Percentiles rank a stretch among this genome's conserved stretches.
phyloP scores from a whole-genome alignment of 2,329 filamentous ascomycete species.

The Fusarium nanum region DNA sequence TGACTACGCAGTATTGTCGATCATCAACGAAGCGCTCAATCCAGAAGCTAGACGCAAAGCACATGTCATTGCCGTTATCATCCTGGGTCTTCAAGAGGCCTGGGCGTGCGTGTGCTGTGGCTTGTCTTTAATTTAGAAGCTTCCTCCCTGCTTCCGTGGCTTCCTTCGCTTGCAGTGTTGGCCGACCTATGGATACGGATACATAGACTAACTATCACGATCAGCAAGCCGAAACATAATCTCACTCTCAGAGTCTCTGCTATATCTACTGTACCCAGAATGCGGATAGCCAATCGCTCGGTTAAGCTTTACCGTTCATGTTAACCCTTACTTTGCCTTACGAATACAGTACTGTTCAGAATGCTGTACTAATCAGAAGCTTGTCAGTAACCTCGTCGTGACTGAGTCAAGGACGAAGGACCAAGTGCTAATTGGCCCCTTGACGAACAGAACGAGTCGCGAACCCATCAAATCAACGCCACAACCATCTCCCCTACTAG shows the following conservation, averaged over 20 bases:
- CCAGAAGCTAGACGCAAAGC: conserved; percentile 6
- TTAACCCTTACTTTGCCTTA: not conserved
- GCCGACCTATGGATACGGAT: not conserved
- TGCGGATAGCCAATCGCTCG: not conserved
- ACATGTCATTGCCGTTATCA: not conserved
- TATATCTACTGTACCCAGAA: not conserved
- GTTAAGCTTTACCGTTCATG: conserved; percentile 13
- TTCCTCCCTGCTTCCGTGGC: conserved; percentile 1
- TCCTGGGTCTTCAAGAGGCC: not conserved
- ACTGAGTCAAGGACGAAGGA: conserved; percentile 36
- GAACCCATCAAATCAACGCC: conserved; percentile 23
- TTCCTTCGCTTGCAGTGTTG: not conserved
- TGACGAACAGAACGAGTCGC: not conserved
- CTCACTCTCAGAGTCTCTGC: not conserved
- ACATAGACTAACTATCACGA: conserved; percentile 2
- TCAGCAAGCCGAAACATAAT: conserved; percentile 12
- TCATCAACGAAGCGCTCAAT: conserved; percentile 23
- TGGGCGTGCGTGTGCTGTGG: not conserved
- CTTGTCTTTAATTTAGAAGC: not conserved
- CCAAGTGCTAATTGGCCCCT: not conserved
- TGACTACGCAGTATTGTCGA: conserved; percentile 18
- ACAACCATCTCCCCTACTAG: conserved; percentile 13
- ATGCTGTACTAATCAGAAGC: not conserved
- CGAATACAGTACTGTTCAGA: not conserved
- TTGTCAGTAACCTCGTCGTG: conserved; percentile 11